Base-by-base conservation (phyloP, 192 early-diverging fungal genomes). In the Umbelopsis ramanniana region DNA sequence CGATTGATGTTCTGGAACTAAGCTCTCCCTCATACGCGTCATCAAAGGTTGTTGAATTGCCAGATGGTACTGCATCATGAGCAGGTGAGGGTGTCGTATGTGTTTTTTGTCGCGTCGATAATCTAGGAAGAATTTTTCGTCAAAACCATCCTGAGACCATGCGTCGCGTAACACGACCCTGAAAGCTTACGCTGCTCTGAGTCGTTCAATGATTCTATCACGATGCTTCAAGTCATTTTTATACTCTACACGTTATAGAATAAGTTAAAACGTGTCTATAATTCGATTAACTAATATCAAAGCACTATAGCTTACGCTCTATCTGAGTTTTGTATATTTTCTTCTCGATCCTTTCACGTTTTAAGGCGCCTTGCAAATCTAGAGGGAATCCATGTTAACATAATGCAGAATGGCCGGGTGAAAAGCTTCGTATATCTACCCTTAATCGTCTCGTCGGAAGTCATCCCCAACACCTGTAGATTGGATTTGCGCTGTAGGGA, bases 181-280 rank as follows among this genome's bases (percentile, higher is more conserved):
- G 29, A 14, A 37, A 29, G 17, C 57, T 63, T 63, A 63, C 57
- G 57, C 57, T 17, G 15, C 33, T 63, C 57, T 38, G 3, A 63
- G 7, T 15, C 33, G 26, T 17, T 63, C 57, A 63, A 63, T 63
- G 33, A 63, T 63, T 19, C 57, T 63, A 19, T 63, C 57, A 35
- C 57, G 57, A 37, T 63, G 57, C 14, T 37, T 9, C 57, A 63
- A 35, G 14, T 63, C 57, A 17, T 8, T 10, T n/a, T 63, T 22
- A 17, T 63, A 63, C 33, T 63, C 57, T 63, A 17, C 6, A 63
- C 1, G 33, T 37, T 37, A 63, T 14, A 2, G 8, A 35, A 63
- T 8, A 38, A 6, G 57, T 63, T n/a, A 57, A 10, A 23, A 4
- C 9, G 0, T 14, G 2, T 14, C 54, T 6, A 15, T 57, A 26